Evolutionary conservation across 805 yeast genomes (phyloP).

Genomic region (Yarrowia sp.): DNA sequence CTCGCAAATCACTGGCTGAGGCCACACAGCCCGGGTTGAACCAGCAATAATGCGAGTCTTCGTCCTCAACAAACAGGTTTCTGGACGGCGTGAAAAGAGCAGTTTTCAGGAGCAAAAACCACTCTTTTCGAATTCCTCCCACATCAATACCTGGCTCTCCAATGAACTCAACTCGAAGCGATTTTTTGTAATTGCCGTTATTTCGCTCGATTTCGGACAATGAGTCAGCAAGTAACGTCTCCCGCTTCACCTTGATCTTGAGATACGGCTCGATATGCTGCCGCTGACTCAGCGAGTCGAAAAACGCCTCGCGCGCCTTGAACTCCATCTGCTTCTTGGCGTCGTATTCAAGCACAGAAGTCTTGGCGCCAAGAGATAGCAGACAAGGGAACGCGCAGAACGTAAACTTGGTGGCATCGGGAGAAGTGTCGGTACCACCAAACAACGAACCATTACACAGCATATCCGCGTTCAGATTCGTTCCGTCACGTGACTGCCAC

Average conservation of each 20-base stretch:
- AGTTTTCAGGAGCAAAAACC: slow-evolving; percentile 77
- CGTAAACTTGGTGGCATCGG: slow-evolving; percentile 41
- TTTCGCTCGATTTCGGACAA: slow-evolving; percentile 53
- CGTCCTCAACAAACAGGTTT: slow-evolving; percentile 64
- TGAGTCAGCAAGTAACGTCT: slow-evolving; percentile 69
- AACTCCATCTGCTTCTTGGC: slow-evolving; percentile 78
- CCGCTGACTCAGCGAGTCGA: slow-evolving; percentile 64
- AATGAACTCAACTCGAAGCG: slow-evolving; percentile 72
- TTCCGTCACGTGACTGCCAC: slow-evolving; percentile 48
- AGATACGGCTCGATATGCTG: slow-evolving; percentile 65
- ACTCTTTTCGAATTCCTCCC: slow-evolving; percentile 90
- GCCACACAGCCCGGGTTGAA: slow-evolving; percentile 44
- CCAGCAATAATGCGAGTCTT: slow-evolving; percentile 75
- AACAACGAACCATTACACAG: not conserved
- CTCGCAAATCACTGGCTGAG: slow-evolving; percentile 31
- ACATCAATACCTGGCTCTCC: slow-evolving; percentile 94
- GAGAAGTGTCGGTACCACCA: not conserved
- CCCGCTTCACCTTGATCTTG: slow-evolving; percentile 65
- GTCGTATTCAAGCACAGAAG: slow-evolving; percentile 76
- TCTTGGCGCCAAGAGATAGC: slow-evolving; percentile 77
- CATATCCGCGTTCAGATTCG: not conserved
- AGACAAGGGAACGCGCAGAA: slow-evolving; percentile 85
- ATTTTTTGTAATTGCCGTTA: slow-evolving; percentile 62
- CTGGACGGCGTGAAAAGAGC: slow-evolving; percentile 66
- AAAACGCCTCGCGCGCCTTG: slow-evolving; percentile 85